Conservation (phyloP, 2,329 filamentous ascomycete species). For the Fusarium foetens region DNA sequence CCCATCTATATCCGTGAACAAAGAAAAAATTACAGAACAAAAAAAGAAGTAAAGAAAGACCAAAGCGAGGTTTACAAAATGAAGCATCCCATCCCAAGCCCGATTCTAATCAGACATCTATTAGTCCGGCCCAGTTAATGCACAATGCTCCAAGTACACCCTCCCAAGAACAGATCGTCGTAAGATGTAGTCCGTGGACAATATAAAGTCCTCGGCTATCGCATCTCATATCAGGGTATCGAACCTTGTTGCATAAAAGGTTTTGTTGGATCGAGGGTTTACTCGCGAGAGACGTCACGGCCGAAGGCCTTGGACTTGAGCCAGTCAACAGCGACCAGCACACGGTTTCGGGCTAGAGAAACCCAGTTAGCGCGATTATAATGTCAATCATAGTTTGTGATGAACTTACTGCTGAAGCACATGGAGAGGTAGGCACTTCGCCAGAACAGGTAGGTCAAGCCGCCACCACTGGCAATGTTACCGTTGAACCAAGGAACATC, state of each 20-base stretch:
- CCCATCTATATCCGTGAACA: slow-evolving; percentile 39
- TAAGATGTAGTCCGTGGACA: slow-evolving; percentile 28
- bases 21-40: slow-evolving; percentile 38
- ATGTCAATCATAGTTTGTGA: not conserved
- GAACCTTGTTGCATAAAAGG: slow-evolving; percentile 38
- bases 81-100: slow-evolving; percentile 41
- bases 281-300: slow-evolving; percentile 90
- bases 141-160: slow-evolving; percentile 47
- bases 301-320: slow-evolving; percentile 96
- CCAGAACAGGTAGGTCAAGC: slow-evolving; percentile 98
- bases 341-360: slow-evolving; percentile 82
- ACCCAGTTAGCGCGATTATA: slow-evolving; percentile 30
- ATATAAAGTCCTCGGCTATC: slow-evolving; percentile 11
- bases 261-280: slow-evolving; percentile 46
- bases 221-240: slow-evolving; percentile 41
- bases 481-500: slow-evolving; percentile 98
- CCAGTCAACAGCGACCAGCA: slow-evolving; percentile 95
- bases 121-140: slow-evolving; percentile 45
- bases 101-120: slow-evolving; percentile 46
- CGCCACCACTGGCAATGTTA: slow-evolving; percentile 93
- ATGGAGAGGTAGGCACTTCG: slow-evolving; percentile 97
- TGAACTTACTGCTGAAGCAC: slow-evolving; percentile 96
- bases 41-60: slow-evolving; percentile 33
- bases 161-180: slow-evolving; percentile 42
- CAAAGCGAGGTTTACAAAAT: slow-evolving; percentile 35